phyloP scores from a whole-genome alignment of 2,329 filamentous ascomycete species.

The Trichoderma sp. region DNA sequence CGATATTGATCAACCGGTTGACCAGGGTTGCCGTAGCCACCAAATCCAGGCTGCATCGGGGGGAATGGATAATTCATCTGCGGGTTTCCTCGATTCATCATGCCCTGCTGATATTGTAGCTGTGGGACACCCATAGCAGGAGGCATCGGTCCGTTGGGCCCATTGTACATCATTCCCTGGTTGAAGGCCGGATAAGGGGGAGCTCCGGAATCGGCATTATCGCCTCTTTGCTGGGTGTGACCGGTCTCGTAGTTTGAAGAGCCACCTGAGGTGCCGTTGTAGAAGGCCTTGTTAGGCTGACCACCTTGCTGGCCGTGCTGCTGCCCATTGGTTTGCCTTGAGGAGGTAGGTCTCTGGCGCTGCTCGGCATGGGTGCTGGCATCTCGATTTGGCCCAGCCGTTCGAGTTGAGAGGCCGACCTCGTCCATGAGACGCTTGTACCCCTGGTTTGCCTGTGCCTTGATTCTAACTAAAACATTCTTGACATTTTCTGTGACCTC shows the following conservation, averaged over 20 bases:
- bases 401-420: conserved; percentile 78
- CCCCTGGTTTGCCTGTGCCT: conserved; percentile 89
- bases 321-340: conserved; percentile 49
- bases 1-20: conserved; percentile 56
- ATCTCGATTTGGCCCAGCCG: conserved; percentile 43
- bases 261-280: conserved; percentile 41
- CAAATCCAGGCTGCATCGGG: conserved; percentile 53
- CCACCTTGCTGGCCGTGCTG: conserved; percentile 40
- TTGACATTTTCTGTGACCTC: conserved; percentile 92
- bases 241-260: conserved; percentile 49
- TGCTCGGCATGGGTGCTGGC: conserved; percentile 45
- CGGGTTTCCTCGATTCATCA: conserved; percentile 53
- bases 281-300: conserved; percentile 50
- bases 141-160: conserved; percentile 43
- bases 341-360: conserved; percentile 55
- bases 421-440: conserved; percentile 99
- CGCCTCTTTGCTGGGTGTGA: conserved; percentile 51
- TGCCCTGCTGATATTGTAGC: conserved; percentile 57
- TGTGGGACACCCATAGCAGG: conserved; percentile 51
- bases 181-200: conserved; percentile 50
- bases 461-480: conserved; percentile 81
- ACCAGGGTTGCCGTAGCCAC: conserved; percentile 48
- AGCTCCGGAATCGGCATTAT: conserved; percentile 50
- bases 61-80: conserved; percentile 58
- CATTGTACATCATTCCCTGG: conserved; percentile 52